A percentile compares a stretch with the other conserved stretches of the same genome.
phyloP scores from a whole-genome alignment of 495 filamentous ascomycete species.

The Podospora australis region DNA sequence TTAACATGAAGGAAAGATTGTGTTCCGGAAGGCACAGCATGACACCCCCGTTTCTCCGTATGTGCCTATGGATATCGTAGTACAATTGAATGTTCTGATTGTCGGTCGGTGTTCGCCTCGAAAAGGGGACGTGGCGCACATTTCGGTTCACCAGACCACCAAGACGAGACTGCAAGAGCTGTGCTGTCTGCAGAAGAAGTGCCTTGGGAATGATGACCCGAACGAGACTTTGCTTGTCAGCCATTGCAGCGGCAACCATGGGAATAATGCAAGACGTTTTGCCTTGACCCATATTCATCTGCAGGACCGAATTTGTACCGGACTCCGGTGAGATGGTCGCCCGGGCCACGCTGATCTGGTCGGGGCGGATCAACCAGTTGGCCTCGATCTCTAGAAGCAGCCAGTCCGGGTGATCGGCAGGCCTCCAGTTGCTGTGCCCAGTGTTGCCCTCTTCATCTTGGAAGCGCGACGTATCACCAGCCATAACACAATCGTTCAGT shows the following conservation, averaged over 20 bases:
- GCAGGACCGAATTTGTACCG: conserved; percentile 46
- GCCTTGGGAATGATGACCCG: conserved; percentile 48
- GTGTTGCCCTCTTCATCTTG: conserved; percentile 35
- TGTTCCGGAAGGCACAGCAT: conserved; percentile 48
- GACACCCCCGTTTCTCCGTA: conserved; percentile 28
- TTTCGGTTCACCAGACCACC: conserved; percentile 42
- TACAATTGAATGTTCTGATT: conserved; percentile 28
- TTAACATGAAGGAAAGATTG: conserved; percentile 46
- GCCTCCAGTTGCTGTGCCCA: conserved; percentile 49
- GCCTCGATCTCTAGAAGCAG: conserved; percentile 53
- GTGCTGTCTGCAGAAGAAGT: conserved; percentile 44
- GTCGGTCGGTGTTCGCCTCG: conserved; percentile 35
- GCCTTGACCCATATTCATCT: conserved; percentile 49
- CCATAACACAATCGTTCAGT: conserved; percentile 9
- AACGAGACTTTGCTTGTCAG: conserved; percentile 36
- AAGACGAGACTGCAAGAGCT: conserved; percentile 41
- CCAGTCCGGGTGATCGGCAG: conserved; percentile 44
- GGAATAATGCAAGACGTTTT: conserved; percentile 51
- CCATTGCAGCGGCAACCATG: conserved; percentile 45
- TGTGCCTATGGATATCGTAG: conserved; percentile 28
- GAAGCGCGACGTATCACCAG: conserved; percentile 8
- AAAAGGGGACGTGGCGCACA: conserved; percentile 46
- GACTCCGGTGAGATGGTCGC: conserved; percentile 44
- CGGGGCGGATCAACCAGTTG: conserved; percentile 45
- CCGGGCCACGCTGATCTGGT: conserved; percentile 47